A percentile compares a stretch with the other conserved stretches of the same genome.
phyloP scores from a whole-genome alignment of 2,329 filamentous ascomycete genomes.

The Truncatella angustata region DNA sequence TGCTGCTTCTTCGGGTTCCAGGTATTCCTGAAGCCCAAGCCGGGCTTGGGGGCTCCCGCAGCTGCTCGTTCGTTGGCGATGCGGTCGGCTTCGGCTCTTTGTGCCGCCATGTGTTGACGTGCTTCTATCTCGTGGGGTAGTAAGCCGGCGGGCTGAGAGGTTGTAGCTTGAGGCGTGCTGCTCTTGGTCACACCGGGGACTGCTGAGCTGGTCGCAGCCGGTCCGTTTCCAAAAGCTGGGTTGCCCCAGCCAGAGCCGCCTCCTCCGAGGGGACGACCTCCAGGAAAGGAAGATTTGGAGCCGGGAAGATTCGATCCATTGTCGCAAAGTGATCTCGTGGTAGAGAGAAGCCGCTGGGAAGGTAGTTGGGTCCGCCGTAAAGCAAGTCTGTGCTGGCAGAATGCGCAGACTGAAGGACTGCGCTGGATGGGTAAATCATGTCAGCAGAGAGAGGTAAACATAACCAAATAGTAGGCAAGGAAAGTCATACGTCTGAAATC shows the following conservation, averaged over 20 bases:
- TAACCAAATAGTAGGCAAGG: neutral
- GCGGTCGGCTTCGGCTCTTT: neutral
- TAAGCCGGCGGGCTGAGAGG: neutral
- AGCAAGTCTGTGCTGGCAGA: conserved; percentile 26
- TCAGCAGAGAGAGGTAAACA: too few species aligned
- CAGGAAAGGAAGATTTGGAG: neutral
- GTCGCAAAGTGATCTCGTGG: conserved; percentile 11
- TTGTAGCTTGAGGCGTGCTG: neutral
- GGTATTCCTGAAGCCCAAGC: neutral
- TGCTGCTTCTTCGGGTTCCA: conserved; percentile 4
- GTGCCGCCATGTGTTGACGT: conserved; percentile 2
- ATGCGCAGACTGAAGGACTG: conserved; percentile 28
- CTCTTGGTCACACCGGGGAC: conserved; percentile 11
- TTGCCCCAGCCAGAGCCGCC: conserved; percentile 16
- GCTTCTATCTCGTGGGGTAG: conserved; percentile 13
- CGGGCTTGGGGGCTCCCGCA: neutral
- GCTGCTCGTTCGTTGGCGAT: neutral
- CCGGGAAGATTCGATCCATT: conserved; percentile 1
- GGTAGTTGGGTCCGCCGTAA: conserved; percentile 14
- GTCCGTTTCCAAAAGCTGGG: conserved; percentile 5
- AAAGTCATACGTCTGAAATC: conserved; percentile 21
- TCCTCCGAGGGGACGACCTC: neutral
- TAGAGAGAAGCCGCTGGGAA: conserved; percentile 15
- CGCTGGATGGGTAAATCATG: conserved; percentile 16
- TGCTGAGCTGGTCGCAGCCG: conserved; percentile 5